Conservation (phyloP, 148 eudicot genomes). For the Amaranthus palmeri region DNA sequence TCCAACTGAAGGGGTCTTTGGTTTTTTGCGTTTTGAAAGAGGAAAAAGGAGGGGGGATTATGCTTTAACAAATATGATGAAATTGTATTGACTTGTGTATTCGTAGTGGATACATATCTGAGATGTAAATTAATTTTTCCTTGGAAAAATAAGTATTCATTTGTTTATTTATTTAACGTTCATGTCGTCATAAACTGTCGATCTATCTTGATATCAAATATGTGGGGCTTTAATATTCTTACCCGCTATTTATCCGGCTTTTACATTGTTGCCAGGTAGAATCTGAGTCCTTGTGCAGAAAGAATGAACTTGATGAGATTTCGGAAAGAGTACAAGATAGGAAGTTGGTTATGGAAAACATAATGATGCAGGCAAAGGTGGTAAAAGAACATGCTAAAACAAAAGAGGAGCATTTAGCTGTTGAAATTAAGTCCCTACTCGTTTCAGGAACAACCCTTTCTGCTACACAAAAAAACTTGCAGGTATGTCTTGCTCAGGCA, state of each 20-base stretch:
- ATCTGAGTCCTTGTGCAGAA: constrained; percentile 61
- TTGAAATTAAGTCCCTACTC: constrained; percentile 73
- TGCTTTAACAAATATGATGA: too few species aligned
- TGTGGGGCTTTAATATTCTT: constrained; percentile 23
- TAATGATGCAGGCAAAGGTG: constrained; percentile 71
- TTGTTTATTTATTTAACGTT: neutral
- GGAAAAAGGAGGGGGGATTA: too few species aligned
- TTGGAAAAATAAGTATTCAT: neutral
- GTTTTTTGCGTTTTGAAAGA: too few species aligned
- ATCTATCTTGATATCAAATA: neutral
- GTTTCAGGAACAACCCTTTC: constrained; percentile 80
- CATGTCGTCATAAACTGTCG: neutral
- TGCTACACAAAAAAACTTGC: constrained; percentile 53
- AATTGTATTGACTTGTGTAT: too few species aligned
- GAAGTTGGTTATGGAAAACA: constrained; percentile 66
- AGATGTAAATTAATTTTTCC: neutral
- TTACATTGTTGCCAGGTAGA: constrained; percentile 50
- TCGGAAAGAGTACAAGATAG: constrained; percentile 67
- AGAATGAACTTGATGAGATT: constrained; percentile 82
- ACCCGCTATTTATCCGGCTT: constrained; percentile 35
- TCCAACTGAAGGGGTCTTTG: too few species aligned
- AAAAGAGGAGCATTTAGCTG: constrained; percentile 69
- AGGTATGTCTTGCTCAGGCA: constrained; percentile 39
- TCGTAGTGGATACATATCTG: too few species aligned
- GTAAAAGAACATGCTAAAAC: constrained; percentile 70